Evolutionary conservation across 495 filamentous ascomycete genomes (phyloP), one percentile per base, ranked within the genome.

Genomic region (Penicillium subrubescens): DNA sequence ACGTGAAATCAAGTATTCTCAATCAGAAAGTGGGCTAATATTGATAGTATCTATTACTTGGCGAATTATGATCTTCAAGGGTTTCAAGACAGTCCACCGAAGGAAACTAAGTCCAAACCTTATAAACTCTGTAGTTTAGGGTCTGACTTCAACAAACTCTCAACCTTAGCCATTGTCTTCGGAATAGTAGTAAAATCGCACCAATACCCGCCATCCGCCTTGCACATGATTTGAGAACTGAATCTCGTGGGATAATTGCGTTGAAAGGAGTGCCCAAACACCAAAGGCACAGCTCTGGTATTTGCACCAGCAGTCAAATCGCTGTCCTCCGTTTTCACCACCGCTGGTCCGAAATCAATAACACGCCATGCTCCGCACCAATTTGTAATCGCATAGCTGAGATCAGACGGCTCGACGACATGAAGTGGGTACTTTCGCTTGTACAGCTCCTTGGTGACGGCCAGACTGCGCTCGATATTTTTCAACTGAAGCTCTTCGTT

Each of bases 291-390:
- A n/a, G 56, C 35, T 4, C 8, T 21, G 12, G 5, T 3, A 8
- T 43, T 43, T 17, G 14, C 37, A n/a, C 15, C 23, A 19, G 23
- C 25, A 29, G 19, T 12, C 15, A 29, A 8, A 5, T 14, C 3
- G 25, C 21, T 14, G 6, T 39, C 25, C 5, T 31, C 56, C 44
- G 7, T 11, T 37, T 7, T 58, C 35, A 58, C 5, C 25, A 58
- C 37, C 4, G 56, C 56, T 5, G 56, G 56, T 27, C 37, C 56
- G 10, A 58, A 58, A 14, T 58, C 56, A 43, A 58, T 29, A 44
- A 44, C 19, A 3, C 56, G 56, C 56, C 56, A 58, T n/a, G 56
- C 56, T 10, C 56, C 56, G 17, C 37, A 58, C 56, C 56, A 58
- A 19, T 58, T 44, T 2, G 56, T 58, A 11, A 39, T n/a, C 0